phyloP scores from a whole-genome alignment of 83 land plant species.

The Larix sibirica region DNA sequence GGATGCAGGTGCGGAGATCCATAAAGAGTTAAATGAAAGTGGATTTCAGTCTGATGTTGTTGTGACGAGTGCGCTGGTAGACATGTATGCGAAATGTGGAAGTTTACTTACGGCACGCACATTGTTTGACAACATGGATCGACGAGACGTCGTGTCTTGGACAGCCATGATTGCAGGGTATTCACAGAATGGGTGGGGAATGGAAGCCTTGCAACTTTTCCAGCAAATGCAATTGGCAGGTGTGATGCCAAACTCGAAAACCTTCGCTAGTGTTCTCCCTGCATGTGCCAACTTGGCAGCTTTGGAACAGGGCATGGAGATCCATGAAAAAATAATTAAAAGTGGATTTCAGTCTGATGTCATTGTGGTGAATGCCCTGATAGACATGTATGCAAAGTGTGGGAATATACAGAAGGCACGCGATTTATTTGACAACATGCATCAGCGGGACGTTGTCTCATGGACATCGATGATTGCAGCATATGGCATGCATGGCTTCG shows the following conservation, averaged over 20 bases:
- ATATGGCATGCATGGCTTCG: constrained; percentile 5
- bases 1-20: neutral
- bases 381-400: constrained; percentile 21
- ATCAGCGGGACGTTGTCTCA: neutral
- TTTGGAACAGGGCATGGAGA: constrained; percentile 57
- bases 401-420: constrained; percentile 9
- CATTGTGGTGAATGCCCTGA: constrained; percentile 60
- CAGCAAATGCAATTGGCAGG: constrained; percentile 45
- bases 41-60: constrained; percentile 33
- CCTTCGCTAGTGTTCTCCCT: constrained; percentile 57
- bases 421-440: neutral
- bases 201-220: constrained; percentile 57
- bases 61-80: constrained; percentile 41
- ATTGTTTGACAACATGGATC: constrained; percentile 53
- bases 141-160: constrained; percentile 71
- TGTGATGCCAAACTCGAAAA: constrained; percentile 52
- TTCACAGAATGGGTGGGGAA: constrained; percentile 50
- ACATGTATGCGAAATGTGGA: constrained; percentile 64
- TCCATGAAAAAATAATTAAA: constrained; percentile 56
- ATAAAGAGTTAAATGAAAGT: neutral
- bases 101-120: constrained; percentile 45
- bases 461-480: constrained; percentile 10
- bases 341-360: constrained; percentile 29
- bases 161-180: constrained; percentile 85
- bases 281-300: constrained; percentile 58